A percentile compares a stretch with the other conserved stretches of the same genome.
Evolutionary conservation across 2,329 filamentous ascomycete genomes (phyloP).

Genomic region (Xylariaceae sp.): DNA sequence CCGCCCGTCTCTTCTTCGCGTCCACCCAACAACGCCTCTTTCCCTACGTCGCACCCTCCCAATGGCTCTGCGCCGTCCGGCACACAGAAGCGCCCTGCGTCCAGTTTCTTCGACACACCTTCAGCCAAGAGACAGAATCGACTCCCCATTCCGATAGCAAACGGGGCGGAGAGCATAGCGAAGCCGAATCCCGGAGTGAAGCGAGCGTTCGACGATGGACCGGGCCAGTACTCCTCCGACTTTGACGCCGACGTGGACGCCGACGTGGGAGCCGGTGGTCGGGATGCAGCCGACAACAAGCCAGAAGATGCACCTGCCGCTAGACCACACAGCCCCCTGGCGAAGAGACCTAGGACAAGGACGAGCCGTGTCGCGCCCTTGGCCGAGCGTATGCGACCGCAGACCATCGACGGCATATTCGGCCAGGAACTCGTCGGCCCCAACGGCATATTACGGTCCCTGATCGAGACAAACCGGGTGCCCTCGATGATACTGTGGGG

Average conservation of each 20-base stretch:
- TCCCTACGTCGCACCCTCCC: too few species aligned
- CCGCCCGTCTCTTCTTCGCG: slow-evolving; percentile 30
- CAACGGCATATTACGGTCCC: slow-evolving; percentile 73
- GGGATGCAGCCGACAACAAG: too few species aligned
- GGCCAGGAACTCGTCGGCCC: slow-evolving; percentile 89
- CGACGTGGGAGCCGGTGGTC: slow-evolving; percentile 15
- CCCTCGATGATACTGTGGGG: slow-evolving; percentile 97
- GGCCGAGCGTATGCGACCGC: slow-evolving; percentile 89
- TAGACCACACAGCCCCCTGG: slow-evolving; percentile 36
- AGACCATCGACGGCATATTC: slow-evolving; percentile 75
- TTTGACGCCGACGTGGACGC: slow-evolving; percentile 12
- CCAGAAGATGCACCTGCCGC: slow-evolving; percentile 17
- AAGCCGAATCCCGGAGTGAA: slow-evolving; percentile 40
- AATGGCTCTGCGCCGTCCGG: too few species aligned
- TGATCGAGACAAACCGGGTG: slow-evolving; percentile 80
- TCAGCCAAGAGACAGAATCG: slow-evolving; percentile 47
- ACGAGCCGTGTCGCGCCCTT: slow-evolving; percentile 70
- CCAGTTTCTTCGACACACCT: slow-evolving; percentile 58
- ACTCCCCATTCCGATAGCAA: slow-evolving; percentile 31
- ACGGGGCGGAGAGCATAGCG: slow-evolving; percentile 26
- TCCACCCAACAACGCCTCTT: slow-evolving; percentile 31
- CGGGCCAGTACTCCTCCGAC: slow-evolving; percentile 28
- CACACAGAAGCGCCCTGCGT: slow-evolving; percentile 51
- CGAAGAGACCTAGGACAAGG: slow-evolving; percentile 67
- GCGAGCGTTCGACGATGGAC: slow-evolving; percentile 50